Conservation (phyloP, 2,329 filamentous ascomycete species). For the Aspergillus pseudoglaucus region DNA sequence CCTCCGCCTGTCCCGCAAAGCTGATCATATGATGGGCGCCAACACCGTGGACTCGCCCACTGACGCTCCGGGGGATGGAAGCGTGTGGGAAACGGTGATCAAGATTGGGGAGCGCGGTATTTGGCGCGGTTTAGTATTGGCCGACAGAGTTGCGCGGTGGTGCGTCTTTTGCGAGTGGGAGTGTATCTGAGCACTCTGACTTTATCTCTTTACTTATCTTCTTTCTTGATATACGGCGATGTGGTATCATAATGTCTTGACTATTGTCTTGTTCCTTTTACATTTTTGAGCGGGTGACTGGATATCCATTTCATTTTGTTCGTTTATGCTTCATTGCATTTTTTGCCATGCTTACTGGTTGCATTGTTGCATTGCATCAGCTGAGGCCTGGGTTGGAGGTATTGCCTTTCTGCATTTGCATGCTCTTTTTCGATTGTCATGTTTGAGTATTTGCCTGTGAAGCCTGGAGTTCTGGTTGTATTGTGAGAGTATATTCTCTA, state of each 20-base stretch:
- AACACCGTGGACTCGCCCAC: constrained; percentile 27
- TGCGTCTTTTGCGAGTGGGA: constrained; percentile 66
- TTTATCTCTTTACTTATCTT: constrained; percentile 3
- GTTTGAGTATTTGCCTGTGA: background rate
- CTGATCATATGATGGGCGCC: constrained; percentile 38
- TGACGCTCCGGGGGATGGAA: constrained; percentile 44
- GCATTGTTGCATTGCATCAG: background rate
- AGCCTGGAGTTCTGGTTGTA: no score
- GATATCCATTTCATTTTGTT: no score
- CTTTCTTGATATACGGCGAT: background rate
- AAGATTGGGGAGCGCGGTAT: constrained; percentile 59
- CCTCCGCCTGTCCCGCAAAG: constrained; percentile 54
- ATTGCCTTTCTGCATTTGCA: background rate
- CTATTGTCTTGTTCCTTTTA: background rate
- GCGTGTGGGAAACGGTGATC: constrained; percentile 60
- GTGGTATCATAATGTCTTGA: background rate
- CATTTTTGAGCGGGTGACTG: background rate
- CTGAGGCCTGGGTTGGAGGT: background rate
- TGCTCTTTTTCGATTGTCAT: background rate
- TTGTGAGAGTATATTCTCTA: no score
- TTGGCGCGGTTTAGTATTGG: constrained; percentile 58
- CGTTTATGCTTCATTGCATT: background rate
- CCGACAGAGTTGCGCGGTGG: constrained; percentile 60
- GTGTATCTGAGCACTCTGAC: constrained; percentile 29
- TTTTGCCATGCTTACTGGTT: background rate